Conservation (phyloP, 441 rosid genomes). For the Rhodomyrtus psidioides region DNA sequence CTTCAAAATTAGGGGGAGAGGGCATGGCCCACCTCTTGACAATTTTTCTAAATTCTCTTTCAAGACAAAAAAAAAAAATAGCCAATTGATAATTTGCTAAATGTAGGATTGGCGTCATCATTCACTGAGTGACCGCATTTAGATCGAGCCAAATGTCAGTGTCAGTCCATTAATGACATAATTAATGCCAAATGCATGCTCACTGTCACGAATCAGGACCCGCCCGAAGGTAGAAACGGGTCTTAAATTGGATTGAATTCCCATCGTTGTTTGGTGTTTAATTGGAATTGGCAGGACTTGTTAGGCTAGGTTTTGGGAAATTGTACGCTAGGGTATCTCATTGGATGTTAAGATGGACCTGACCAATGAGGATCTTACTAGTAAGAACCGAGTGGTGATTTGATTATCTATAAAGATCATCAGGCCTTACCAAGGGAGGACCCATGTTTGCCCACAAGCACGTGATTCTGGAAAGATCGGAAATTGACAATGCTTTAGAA, state of each 20-base stretch:
- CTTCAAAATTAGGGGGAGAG: constrained; percentile 19
- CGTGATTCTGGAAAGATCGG: neutral
- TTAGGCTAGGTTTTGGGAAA: neutral
- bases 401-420: neutral
- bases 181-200: neutral
- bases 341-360: neutral
- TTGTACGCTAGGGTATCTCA: neutral
- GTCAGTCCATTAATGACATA: neutral
- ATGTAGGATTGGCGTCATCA: neutral
- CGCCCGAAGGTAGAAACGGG: neutral
- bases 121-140: neutral
- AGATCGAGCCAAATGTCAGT: neutral
- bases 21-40: constrained; percentile 6
- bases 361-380: neutral
- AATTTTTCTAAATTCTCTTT: neutral
- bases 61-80: neutral
- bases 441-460: neutral
- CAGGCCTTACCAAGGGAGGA: neutral
- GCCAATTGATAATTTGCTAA: neutral
- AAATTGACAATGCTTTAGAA: neutral
- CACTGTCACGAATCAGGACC: neutral
- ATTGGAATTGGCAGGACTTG: neutral
- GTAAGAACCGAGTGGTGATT: neutral
- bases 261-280: neutral
- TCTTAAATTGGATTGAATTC: neutral